Evolutionary conservation across 2,329 filamentous ascomycete species (phyloP), one percentile per base, ranked within the genome.

Genomic region (Penicillium sp.): DNA sequence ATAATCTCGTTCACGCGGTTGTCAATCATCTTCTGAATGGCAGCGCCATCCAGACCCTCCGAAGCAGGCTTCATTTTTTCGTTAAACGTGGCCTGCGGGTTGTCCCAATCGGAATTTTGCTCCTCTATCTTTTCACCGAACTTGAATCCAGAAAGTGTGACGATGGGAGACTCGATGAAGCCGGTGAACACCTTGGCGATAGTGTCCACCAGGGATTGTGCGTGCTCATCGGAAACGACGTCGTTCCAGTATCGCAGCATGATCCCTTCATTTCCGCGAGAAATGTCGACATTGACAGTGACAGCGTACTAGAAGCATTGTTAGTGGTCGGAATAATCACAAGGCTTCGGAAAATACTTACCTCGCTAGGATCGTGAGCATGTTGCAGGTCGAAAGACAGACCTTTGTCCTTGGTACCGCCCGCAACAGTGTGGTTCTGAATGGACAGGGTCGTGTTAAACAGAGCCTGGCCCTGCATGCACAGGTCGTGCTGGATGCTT

Each of bases 361-460:
- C 69, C 57, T 73, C 72, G 38, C 64, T 72, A 11, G 72, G 71
- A 47, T 74, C 72, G 43, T 73, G 58, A 25, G 64, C 67, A 45
- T 66, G 62, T 36, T 67, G 55, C 4, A 65, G 50, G 8, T 69
- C 60, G 42, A 73, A 72, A 0, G 61, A 58, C 18, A 74, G 49
- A 3, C 60, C 58, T 16, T 63, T 60, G 2, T 68, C 53, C 39
- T 63, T 57, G 5, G 55, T 47, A 16, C 53, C 56, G 14, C 61
- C 62, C 2, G 61, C 57, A 27, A 54, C 57, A 1, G 62, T 61
- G 31, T 68, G 64, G 46, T 70, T 73, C 30, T 75, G 73, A 30
- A 74, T 73, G 1, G 73, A 74, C 6, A 75, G 61, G 0, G 68
- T 71, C 3, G 73, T 75, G 53, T 76, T 75, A 55, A 76, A 76